A percentile compares a stretch with the other conserved stretches of the same genome.
These are phyloP conservation scores for Fonsecaea pedrosoi DNA, from an alignment of 2,329 filamentous ascomycete genomes.

Conservation along the genomic window DNA sequence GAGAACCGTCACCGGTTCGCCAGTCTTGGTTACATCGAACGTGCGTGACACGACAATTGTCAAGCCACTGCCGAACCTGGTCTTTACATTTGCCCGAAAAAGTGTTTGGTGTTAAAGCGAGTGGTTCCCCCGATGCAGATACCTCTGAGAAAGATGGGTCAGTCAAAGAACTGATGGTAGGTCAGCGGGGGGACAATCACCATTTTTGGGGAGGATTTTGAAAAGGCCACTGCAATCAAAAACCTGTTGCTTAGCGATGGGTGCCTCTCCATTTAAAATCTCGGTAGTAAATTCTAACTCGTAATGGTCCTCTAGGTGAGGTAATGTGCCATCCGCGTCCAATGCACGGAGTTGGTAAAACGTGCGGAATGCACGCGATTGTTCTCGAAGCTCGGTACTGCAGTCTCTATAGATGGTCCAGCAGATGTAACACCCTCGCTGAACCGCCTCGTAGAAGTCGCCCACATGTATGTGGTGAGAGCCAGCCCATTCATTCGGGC, in stretches of 20 bases:
- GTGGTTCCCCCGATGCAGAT: background rate
- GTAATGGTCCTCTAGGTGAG: constrained; percentile 5
- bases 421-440: constrained; percentile 18
- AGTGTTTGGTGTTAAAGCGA: constrained; percentile 1
- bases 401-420: constrained; percentile 18
- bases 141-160: background rate
- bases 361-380: constrained; percentile 69
- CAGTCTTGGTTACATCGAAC: constrained; percentile 6
- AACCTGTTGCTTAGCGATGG: background rate
- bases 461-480: constrained; percentile 19
- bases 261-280: background rate
- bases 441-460: constrained; percentile 7
- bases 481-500: constrained; percentile 16
- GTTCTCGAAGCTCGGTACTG: background rate
- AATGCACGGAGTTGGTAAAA: constrained; percentile 5
- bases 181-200: background rate
- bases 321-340: background rate
- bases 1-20: background rate
- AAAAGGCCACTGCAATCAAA: constrained; percentile 7
- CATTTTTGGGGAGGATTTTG: constrained; percentile 8
- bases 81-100: constrained; percentile 5
- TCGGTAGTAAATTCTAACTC: constrained; percentile 11
- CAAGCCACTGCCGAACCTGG: constrained; percentile 4
- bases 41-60: constrained; percentile 1
- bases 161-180: background rate